phyloP scores from a whole-genome alignment of 257 asterid genomes.

The Fraxinus americana region DNA sequence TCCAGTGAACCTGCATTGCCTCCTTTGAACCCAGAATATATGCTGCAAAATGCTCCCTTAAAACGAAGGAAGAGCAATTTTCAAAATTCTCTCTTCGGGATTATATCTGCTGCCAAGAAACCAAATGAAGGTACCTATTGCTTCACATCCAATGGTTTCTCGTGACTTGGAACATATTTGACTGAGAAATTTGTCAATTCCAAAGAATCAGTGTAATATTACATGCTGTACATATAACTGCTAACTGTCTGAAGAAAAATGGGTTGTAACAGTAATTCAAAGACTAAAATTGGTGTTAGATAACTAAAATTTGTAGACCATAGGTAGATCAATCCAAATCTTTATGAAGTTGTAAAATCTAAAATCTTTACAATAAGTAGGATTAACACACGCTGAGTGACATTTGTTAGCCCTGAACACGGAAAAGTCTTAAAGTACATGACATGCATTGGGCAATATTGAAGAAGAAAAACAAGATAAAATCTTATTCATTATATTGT shows the following conservation, averaged over 20 bases:
- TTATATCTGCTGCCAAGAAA: constrained; percentile 50
- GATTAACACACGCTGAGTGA: neutral
- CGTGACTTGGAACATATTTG: neutral
- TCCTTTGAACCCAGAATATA: constrained; percentile 23
- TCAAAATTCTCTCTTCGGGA: constrained; percentile 70
- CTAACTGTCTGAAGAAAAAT: no score
- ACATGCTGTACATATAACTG: no score
- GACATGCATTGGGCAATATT: neutral
- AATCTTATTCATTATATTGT: neutral
- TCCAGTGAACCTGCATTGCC: constrained; percentile 53
- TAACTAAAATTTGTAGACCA: no score
- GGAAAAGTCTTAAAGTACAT: neutral
- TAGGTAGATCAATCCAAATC: no score
- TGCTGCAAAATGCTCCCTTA: neutral
- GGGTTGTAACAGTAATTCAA: no score
- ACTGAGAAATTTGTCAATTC: neutral
- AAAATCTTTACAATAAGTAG: no score
- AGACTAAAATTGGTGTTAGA: no score
- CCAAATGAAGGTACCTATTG: constrained; percentile 44
- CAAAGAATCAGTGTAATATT: no score
- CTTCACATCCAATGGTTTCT: neutral
- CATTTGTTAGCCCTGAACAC: neutral
- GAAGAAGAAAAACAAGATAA: neutral
- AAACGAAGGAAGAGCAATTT: constrained; percentile 36
- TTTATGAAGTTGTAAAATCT: no score